Evolutionary conservation across 2,329 filamentous ascomycete species (phyloP).

Genomic region (Chaetomium sp.): DNA sequence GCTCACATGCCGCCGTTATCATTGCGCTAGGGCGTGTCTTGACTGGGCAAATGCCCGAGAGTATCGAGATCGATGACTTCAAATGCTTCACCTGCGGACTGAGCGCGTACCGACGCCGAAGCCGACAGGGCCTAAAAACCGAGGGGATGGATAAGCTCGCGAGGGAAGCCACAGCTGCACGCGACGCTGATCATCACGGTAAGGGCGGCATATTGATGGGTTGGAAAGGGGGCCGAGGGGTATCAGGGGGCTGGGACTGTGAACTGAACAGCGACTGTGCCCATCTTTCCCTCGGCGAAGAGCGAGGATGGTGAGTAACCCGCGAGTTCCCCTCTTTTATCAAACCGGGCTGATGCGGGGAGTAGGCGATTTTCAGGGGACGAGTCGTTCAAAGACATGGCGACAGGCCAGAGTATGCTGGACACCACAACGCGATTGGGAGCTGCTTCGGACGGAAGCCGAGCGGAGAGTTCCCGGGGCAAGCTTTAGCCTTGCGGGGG

Average conservation of each 20-base stretch:
- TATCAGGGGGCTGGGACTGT: slow-evolving; percentile 79
- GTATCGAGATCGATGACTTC: slow-evolving; percentile 76
- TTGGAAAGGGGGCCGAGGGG: slow-evolving; percentile 63
- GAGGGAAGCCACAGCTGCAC: slow-evolving; percentile 25
- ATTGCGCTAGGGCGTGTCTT: slow-evolving; percentile 83
- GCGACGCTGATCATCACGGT: slow-evolving; percentile 37
- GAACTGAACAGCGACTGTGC: slow-evolving; percentile 80
- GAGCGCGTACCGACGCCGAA: slow-evolving; percentile 59
- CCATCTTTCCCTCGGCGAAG: slow-evolving; percentile 77
- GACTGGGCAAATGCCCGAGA: slow-evolving; percentile 74
- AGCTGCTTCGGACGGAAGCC: slow-evolving; percentile 38
- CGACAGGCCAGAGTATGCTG: slow-evolving; percentile 34
- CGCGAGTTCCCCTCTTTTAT: background rate
- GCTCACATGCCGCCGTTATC: slow-evolving; percentile 85
- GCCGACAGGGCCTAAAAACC: slow-evolving; percentile 7
- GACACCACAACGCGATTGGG: slow-evolving; percentile 41
- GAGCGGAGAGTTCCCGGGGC: slow-evolving; percentile 16
- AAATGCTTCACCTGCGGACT: slow-evolving; percentile 80
- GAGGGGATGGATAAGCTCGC: slow-evolving; percentile 8
- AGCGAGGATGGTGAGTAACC: slow-evolving; percentile 77
- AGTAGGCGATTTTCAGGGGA: slow-evolving; percentile 46
- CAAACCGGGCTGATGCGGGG: slow-evolving; percentile 13
- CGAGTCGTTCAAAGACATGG: slow-evolving; percentile 43
- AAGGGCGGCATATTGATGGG: slow-evolving; percentile 39
- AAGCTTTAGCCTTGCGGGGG: slow-evolving; percentile 24